These are phyloP conservation scores for Neurospora cerealis DNA, from an alignment of 495 filamentous ascomycete genomes.

Conservation along the genomic window DNA sequence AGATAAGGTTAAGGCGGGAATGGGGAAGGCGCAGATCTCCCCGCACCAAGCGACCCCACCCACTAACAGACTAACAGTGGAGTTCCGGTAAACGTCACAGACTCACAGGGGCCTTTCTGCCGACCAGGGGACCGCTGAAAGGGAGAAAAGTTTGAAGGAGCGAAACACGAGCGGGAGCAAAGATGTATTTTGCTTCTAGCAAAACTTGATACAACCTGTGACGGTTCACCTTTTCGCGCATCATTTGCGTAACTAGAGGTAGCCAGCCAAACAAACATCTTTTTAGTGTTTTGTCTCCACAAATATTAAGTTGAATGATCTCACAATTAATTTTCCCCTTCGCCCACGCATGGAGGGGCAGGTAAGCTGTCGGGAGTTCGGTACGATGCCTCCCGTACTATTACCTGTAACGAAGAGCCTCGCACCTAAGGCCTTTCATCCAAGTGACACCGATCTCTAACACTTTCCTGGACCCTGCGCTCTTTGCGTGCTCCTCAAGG, in stretches of 20 bases:
- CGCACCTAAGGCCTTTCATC: not conserved
- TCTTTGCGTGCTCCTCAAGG: not conserved
- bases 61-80: not conserved
- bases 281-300: not conserved
- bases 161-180: not conserved
- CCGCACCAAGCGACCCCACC: not conserved
- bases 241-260: not conserved
- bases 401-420: not conserved
- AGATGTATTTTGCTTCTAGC: too few species aligned
- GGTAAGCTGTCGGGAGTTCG: not conserved
- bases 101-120: not conserved
- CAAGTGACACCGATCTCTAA: not conserved
- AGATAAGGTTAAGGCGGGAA: not conserved
- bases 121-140: not conserved
- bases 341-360: not conserved
- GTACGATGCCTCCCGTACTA: not conserved
- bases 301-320: not conserved
- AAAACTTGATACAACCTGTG: too few species aligned
- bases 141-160: not conserved
- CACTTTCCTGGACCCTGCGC: not conserved
- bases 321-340: not conserved
- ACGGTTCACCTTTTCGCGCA: too few species aligned
- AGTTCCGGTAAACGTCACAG: not conserved
- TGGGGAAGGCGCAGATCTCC: not conserved
- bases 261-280: too few species aligned